Evolutionary conservation across 2,329 filamentous ascomycete species (phyloP).

Genomic region (Leptosphaerulina australis): DNA sequence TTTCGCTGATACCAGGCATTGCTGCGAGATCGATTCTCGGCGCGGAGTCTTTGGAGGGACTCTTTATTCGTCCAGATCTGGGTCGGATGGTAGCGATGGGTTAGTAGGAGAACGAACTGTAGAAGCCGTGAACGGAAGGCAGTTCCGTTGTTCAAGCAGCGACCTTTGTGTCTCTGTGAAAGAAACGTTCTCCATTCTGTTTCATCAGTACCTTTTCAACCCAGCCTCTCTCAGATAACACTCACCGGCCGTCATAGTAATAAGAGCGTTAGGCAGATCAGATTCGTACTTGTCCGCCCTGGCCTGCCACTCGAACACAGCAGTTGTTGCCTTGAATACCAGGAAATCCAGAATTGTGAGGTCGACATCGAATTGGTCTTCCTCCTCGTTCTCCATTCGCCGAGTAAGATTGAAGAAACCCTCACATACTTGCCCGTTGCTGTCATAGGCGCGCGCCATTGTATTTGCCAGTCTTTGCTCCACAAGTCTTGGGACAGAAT

Average conservation of each 20-base stretch:
- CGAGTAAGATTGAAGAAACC: conserved; percentile 43
- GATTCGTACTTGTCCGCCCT: conserved; percentile 40
- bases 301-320: conserved; percentile 48
- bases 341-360: conserved; percentile 64
- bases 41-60: conserved; percentile 46
- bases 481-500: conserved; percentile 28
- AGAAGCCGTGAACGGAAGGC: conserved; percentile 58
- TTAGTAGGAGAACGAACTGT: conserved; percentile 55
- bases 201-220: conserved; percentile 8
- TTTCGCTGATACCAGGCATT: neutral
- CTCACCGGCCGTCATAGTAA: conserved; percentile 44
- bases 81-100: conserved; percentile 49
- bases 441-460: conserved; percentile 22
- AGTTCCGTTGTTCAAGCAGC: conserved; percentile 48
- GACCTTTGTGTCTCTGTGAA: conserved; percentile 47
- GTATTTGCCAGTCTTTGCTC: conserved; percentile 34
- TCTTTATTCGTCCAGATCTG: conserved; percentile 47
- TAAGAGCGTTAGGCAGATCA: conserved; percentile 40
- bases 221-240: neutral
- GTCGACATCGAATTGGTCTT: conserved; percentile 57
- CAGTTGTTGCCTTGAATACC: conserved; percentile 54
- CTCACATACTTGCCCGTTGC: conserved; percentile 29
- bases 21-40: conserved; percentile 45
- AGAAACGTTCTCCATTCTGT: conserved; percentile 54
- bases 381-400: conserved; percentile 42